Evolutionary conservation across 768 basidiomycete genomes (phyloP), one percentile per base, ranked within the genome.

Genomic region (Porpolomopsis calyptriformis): DNA sequence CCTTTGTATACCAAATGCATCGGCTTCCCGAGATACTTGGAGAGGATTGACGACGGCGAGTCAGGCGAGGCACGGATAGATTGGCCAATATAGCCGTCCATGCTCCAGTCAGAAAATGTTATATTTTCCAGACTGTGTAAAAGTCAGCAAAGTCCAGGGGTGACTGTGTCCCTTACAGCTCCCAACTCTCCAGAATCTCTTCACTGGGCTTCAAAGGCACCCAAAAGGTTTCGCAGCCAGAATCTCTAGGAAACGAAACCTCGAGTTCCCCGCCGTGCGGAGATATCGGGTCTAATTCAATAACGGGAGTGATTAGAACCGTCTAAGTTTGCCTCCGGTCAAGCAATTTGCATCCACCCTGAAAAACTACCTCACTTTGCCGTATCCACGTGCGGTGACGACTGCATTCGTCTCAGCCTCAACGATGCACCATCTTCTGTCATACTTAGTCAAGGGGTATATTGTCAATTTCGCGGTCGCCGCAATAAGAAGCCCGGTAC

Each of bases 1-100:
- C 85, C 85, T 57, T 86, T 88, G 64, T 72, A 73, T 27, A 81
- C 65, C 42, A 89, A 66, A 49, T 80, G 69, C 0, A 84, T 83
- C 1, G 72, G 64, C 38, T 68, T 72, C 19, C 67, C 76, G 49
- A 87, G 66, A 63, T 78, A 87, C 42, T 69, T 60, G 3, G 80
- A 82, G 35, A 87, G 61, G 36, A 76, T 69, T 5, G 56, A 57
- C 5, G 83, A 79, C 11, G 77, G 74, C 64, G 66, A 60, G 35
- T 53, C 52, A 18, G 62, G 46, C 36, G 47, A 43, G 33, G 54
- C 50, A 35, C 53, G 46, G 31, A 68, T 42, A 1, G 74, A 60
- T 55, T 76, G 67, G 40, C 39, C 48, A 20, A 88, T 70, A 60
- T 80, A 81, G 2, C 80, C 85, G 53, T 89, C 81, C 10, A 84